phyloP scores from a whole-genome alignment of 1,139 yeast genomes.

The Saccharomycopsis phalli region DNA sequence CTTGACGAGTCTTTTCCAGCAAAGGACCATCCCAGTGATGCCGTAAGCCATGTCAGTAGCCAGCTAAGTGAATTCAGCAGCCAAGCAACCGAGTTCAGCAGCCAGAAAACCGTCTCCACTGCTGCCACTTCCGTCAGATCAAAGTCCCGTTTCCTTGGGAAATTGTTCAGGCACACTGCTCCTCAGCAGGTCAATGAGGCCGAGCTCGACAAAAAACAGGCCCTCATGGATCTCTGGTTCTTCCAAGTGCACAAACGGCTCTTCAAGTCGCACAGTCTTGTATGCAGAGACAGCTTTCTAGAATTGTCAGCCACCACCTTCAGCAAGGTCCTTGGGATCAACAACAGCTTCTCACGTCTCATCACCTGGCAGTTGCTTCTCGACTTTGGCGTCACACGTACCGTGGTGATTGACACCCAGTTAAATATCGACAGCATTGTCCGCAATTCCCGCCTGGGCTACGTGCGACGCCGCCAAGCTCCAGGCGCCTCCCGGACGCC shows the following conservation, averaged over 20 bases:
- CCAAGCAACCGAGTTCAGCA: too few species aligned
- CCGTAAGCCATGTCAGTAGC: too few species aligned
- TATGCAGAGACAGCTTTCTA: background rate
- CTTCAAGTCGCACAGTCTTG: background rate
- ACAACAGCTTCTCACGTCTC: background rate
- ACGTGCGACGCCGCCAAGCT: background rate
- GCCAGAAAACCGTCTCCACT: too few species aligned
- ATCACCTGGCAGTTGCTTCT: slow-evolving; percentile 2
- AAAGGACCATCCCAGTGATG: too few species aligned
- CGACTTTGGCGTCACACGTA: background rate
- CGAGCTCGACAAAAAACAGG: background rate
- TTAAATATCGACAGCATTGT: background rate
- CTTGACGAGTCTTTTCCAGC: background rate
- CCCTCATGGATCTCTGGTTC: slow-evolving; percentile 1
- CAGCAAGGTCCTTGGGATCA: background rate
- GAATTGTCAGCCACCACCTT: background rate
- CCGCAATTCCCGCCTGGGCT: background rate
- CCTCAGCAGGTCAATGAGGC: background rate
- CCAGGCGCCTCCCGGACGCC: background rate
- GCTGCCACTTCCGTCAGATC: too few species aligned
- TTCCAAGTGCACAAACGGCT: background rate
- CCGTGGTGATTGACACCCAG: slow-evolving; percentile 1
- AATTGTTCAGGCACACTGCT: too few species aligned
- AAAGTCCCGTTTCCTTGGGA: too few species aligned
- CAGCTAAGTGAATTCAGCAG: too few species aligned